Evolutionary conservation across 164 flowering plant genomes (phyloP).

Genomic region (Dillenia suffruticosa): DNA sequence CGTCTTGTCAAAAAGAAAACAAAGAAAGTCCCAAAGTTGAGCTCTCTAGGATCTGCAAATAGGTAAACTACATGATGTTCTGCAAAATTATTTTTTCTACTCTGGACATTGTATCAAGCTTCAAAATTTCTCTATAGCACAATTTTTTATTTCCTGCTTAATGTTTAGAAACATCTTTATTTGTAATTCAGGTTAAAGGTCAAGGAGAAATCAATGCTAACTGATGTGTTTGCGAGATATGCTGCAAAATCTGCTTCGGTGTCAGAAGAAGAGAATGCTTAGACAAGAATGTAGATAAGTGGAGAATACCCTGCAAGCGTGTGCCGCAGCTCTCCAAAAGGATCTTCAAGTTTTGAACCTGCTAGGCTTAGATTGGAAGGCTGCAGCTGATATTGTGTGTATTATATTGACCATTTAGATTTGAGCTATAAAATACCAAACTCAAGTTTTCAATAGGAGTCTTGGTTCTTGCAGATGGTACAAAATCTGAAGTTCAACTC

Average conservation of each 20-base stretch:
- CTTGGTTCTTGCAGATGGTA: too few relatives aligned
- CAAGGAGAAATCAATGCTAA: constrained; percentile 60
- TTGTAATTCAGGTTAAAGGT: constrained; percentile 54
- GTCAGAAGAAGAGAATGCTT: constrained; percentile 9
- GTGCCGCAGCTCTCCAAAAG: too few relatives aligned
- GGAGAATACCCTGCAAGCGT: too few relatives aligned
- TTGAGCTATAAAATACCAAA: too few relatives aligned
- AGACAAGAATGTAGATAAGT: too few relatives aligned
- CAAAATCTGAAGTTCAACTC: too few relatives aligned
- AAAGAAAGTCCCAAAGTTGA: constrained; percentile 27
- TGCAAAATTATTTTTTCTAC: too few relatives aligned
- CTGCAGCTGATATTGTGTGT: too few relatives aligned
- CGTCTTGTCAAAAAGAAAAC: constrained; percentile 20
- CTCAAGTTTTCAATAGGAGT: too few relatives aligned
- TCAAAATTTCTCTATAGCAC: not conserved
- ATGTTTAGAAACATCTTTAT: not conserved
- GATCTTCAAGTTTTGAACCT: too few relatives aligned
- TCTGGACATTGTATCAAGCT: not conserved
- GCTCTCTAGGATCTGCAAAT: constrained; percentile 57
- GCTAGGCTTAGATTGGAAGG: too few relatives aligned
- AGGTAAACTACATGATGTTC: constrained; percentile 27
- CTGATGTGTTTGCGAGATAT: constrained; percentile 57
- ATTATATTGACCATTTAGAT: too few relatives aligned
- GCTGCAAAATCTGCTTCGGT: constrained; percentile 21
- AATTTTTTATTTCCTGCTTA: not conserved